These are phyloP conservation scores for Sarocladium strictum DNA, from an alignment of 2,329 filamentous ascomycete genomes.

Conservation along the genomic window DNA sequence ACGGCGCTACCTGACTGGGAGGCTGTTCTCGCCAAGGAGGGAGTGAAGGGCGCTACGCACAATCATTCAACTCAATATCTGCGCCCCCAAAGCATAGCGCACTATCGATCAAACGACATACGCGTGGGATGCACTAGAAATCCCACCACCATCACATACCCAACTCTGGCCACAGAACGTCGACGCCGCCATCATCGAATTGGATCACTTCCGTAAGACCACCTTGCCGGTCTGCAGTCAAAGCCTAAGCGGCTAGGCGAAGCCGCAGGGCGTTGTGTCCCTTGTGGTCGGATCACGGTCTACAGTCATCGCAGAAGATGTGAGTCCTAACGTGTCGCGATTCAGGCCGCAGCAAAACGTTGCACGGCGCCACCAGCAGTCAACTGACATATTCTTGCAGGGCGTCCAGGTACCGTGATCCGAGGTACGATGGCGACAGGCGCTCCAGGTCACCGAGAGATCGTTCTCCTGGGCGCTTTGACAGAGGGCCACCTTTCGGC, in stretches of 20 bases:
- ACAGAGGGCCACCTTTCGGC: slow-evolving; percentile 47
- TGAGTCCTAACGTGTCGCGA: not conserved
- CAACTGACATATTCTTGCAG: slow-evolving; percentile 22
- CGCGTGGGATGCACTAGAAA: not conserved
- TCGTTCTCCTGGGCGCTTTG: slow-evolving; percentile 62
- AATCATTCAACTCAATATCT: not conserved
- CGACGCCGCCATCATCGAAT: not conserved
- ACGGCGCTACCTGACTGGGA: slow-evolving; percentile 1
- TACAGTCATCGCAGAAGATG: not conserved
- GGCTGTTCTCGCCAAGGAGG: not conserved
- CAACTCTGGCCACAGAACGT: not conserved
- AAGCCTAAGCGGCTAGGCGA: slow-evolving; percentile 7
- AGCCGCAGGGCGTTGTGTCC: not conserved
- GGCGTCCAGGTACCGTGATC: slow-evolving; percentile 42
- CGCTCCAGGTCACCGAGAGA: slow-evolving; percentile 62
- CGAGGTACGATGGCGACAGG: slow-evolving; percentile 58
- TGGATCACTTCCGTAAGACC: not conserved
- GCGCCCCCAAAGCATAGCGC: not conserved
- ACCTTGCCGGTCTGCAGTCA: not conserved
- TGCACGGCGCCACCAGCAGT: not conserved
- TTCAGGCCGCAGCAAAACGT: not conserved
- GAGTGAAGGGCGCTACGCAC: not conserved
- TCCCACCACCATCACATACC: not conserved
- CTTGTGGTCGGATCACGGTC: not conserved
- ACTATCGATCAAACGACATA: not conserved